Evolutionary conservation across 768 basidiomycete species (phyloP), one percentile per base, ranked within the genome.

Genomic region (Tephrocybe sp.): DNA sequence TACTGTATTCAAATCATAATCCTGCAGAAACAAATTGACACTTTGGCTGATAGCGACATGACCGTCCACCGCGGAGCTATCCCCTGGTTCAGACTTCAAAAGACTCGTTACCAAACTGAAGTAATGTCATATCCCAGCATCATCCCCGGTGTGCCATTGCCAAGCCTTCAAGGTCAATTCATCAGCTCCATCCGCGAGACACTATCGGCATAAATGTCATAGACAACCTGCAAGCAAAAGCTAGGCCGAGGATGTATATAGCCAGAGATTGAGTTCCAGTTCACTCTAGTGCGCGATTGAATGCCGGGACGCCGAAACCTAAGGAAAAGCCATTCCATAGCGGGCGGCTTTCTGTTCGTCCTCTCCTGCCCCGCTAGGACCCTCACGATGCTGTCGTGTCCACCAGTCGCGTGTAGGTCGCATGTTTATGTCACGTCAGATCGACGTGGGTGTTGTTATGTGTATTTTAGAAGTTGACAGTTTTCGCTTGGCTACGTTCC

Each of bases 331-430:
- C 57, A 15, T 56, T 63, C 49, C 55, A 60, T 36, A 61, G 63
- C 31, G 60, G 52, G 18, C 55, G 46, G 40, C 59, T 62, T n/a
- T 62, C 63, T 13, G 46, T 54, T 41, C 57, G 63, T 9, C 60
- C 58, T 36, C 59, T 61, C 4, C 48, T 65, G 38, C 65, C 64
- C 15, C 60, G 60, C 39, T 65, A 64, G 64, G 60, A 61, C 42
- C 32, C 53, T 21, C 45, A 56, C 7, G 52, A 53, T 30, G 9
- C 54, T 39, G 53, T 38, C 19, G 27, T n/a, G 15, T 9, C 21
- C 26, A 30, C 13, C 19, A 26, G 35, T 19, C 21, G 37, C 44
- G 41, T 24, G 13, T 52, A 37, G 38, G 16, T 2, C n/a, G 35
- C 38, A 48, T 48, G n/a, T 16, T 31, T 2, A n/a, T 18, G 26